phyloP scores from a whole-genome alignment of 2,329 filamentous ascomycete genomes.

The Ophiostoma australiae region DNA sequence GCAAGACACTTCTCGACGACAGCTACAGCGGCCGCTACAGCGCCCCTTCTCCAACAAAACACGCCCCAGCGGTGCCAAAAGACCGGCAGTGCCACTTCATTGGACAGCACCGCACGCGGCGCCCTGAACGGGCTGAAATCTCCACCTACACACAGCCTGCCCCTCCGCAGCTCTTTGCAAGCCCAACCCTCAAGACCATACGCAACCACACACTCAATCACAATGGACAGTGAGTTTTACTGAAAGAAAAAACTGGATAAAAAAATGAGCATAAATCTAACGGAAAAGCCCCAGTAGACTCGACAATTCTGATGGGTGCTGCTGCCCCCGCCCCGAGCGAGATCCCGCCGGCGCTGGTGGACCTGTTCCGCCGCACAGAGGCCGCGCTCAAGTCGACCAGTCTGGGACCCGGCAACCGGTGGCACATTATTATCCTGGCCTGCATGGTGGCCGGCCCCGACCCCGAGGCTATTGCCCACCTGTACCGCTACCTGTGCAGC shows the following conservation, averaged over 20 bases:
- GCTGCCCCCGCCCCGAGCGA: neutral
- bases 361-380: slow-evolving; percentile 25
- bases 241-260: neutral
- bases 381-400: slow-evolving; percentile 20
- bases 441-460: slow-evolving; percentile 48
- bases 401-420: slow-evolving; percentile 27
- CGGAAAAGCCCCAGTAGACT: neutral
- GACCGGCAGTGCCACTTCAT: neutral
- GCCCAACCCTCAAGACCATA: neutral
- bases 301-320: neutral
- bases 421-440: slow-evolving; percentile 33
- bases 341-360: neutral
- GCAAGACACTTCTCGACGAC: neutral
- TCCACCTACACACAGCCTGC: neutral
- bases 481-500: slow-evolving; percentile 51
- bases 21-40: slow-evolving; percentile 2
- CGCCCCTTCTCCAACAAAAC: neutral
- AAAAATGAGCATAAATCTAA: neutral
- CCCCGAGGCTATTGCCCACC: slow-evolving; percentile 46
- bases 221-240: neutral
- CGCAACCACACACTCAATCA: slow-evolving; percentile 6
- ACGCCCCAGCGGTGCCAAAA: neutral
- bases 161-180: slow-evolving; percentile 7
- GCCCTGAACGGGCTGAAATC: slow-evolving; percentile 6
- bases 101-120: neutral